Evolutionary conservation across 2,329 filamentous ascomycete genomes (phyloP).

Genomic region (Claviceps digitariae): DNA sequence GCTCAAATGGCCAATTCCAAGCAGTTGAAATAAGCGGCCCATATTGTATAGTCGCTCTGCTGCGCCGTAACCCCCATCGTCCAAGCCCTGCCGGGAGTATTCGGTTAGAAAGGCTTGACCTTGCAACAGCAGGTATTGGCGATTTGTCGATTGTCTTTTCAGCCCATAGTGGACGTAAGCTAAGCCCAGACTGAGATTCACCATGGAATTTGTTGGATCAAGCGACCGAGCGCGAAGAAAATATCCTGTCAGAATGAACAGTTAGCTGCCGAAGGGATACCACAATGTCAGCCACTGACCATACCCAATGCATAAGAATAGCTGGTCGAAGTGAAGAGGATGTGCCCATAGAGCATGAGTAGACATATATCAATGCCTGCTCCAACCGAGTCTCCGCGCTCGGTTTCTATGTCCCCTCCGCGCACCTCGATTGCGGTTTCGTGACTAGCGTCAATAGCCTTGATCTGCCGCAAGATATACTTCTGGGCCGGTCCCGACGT

Average conservation of each 20-base stretch:
- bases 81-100: conserved; percentile 15
- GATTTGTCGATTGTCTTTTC: conserved; percentile 79
- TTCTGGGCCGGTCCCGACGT: conserved; percentile 75
- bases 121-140: conserved; percentile 77
- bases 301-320: conserved; percentile 69
- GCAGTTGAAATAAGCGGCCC: conserved; percentile 23
- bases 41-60: conserved; percentile 26
- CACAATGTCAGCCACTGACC: neutral
- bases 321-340: conserved; percentile 70
- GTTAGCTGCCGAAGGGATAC: conserved; percentile 1
- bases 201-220: conserved; percentile 60
- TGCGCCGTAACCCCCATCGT: conserved; percentile 4
- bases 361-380: conserved; percentile 59
- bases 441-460: conserved; percentile 62
- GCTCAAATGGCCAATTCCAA: conserved; percentile 39
- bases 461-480: conserved; percentile 82
- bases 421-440: conserved; percentile 22
- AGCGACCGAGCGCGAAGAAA: conserved; percentile 67
- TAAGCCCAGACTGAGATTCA: conserved; percentile 70
- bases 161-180: conserved; percentile 80
- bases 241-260: conserved; percentile 41
- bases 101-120: conserved; percentile 61
- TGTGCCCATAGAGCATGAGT: conserved; percentile 80
- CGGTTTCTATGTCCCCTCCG: conserved; percentile 11
- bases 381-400: neutral